These are phyloP conservation scores for Pythium aquatile DNA, from an alignment of 352 stramenopile genomes.

Conservation along the genomic window DNA sequence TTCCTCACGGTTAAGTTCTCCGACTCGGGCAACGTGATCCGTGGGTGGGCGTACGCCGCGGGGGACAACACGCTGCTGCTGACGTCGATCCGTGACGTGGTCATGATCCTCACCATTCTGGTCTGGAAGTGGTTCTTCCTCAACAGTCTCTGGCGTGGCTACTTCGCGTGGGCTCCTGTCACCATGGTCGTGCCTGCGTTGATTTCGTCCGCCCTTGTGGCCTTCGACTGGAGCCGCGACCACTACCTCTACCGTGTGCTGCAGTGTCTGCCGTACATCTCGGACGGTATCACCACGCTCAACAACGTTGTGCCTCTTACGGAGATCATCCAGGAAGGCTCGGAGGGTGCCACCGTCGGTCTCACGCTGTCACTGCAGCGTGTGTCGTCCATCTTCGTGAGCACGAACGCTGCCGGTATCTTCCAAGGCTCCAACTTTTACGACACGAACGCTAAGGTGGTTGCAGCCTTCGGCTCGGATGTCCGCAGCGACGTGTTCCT, in stretches of 20 bases:
- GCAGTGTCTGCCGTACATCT: constrained; percentile 44
- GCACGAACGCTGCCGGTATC: constrained; percentile 44
- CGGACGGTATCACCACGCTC: constrained; percentile 51
- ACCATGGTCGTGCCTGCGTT: constrained; percentile 53
- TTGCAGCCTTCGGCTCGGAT: constrained; percentile 31
- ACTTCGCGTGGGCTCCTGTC: constrained; percentile 52
- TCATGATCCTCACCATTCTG: constrained; percentile 56
- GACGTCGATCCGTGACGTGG: constrained; percentile 45
- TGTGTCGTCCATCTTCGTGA: constrained; percentile 56
- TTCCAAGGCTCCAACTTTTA: constrained; percentile 56
- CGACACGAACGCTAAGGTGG: constrained; percentile 23
- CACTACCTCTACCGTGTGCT: constrained; percentile 61
- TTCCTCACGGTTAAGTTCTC: constrained; percentile 60
- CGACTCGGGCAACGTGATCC: constrained; percentile 41
- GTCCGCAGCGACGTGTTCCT: constrained; percentile 49
- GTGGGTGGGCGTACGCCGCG: constrained; percentile 36
- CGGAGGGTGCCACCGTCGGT: constrained; percentile 55
- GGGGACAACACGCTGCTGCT: constrained; percentile 46
- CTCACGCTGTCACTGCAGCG: constrained; percentile 59
- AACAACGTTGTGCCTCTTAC: constrained; percentile 59
- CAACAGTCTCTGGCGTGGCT: constrained; percentile 53
- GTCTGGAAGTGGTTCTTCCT: constrained; percentile 57
- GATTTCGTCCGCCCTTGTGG: constrained; percentile 39
- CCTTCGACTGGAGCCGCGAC: constrained; percentile 44
- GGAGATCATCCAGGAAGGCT: constrained; percentile 68